A percentile compares a stretch with the other conserved stretches of the same genome.
Conservation (phyloP, 2,329 filamentous ascomycete species). For the Fusarium sublunatum region DNA sequence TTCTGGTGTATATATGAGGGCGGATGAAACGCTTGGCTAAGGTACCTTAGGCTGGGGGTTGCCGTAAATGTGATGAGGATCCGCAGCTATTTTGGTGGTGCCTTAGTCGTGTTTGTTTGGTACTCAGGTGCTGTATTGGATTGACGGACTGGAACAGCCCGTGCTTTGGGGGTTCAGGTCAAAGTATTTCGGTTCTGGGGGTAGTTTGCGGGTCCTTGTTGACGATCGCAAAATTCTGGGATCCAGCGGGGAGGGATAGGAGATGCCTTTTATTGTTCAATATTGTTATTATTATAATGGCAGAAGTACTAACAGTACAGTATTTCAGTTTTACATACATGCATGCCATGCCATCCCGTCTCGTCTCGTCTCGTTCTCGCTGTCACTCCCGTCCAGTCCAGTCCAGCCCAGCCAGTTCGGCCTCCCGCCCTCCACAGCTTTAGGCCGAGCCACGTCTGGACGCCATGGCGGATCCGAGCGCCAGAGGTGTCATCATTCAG, state of each 20-base stretch:
- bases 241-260: slow-evolving; percentile 1
- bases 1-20: slow-evolving; percentile 31
- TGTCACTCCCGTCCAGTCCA: no score
- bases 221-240: slow-evolving; percentile 16
- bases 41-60: slow-evolving; percentile 14
- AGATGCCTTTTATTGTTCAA: slow-evolving; percentile 16
- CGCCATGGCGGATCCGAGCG: slow-evolving; percentile 24
- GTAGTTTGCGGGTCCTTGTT: slow-evolving; percentile 33
- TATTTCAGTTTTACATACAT: no score
- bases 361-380: no score
- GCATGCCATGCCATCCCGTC: not conserved
- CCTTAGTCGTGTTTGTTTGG: not conserved
- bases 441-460: slow-evolving; percentile 2
- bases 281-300: not conserved
- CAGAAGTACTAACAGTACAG: no score
- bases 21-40: slow-evolving; percentile 26
- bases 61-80: slow-evolving; percentile 38
- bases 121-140: not conserved
- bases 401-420: no score
- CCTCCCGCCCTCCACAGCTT: not conserved
- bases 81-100: slow-evolving; percentile 39
- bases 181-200: slow-evolving; percentile 31
- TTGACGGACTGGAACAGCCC: slow-evolving; percentile 3
- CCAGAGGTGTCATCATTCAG: slow-evolving; percentile 25
- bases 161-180: slow-evolving; percentile 2